phyloP scores from a whole-genome alignment of 2,329 filamentous ascomycete genomes.

The Sphaerulina vaccinii region DNA sequence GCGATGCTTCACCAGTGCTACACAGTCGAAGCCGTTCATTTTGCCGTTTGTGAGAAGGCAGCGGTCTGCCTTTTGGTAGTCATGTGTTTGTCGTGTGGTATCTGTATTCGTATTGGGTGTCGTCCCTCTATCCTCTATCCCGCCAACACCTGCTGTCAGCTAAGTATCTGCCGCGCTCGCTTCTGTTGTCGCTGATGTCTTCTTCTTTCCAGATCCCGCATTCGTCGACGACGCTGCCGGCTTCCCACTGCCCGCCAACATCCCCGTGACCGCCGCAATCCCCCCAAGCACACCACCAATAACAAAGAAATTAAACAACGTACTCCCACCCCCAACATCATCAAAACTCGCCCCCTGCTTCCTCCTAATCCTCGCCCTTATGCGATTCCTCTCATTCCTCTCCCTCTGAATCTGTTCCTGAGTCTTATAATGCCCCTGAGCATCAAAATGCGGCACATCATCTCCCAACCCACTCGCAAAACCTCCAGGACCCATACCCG shows the following conservation, averaged over 20 bases:
- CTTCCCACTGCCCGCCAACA: constrained; percentile 10
- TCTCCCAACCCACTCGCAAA: constrained; percentile 58
- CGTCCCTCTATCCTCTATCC: too few relatives aligned
- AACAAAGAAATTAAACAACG: constrained; percentile 36
- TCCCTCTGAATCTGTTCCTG: constrained; percentile 57
- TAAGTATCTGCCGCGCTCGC: too few relatives aligned
- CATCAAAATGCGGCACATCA: constrained; percentile 76
- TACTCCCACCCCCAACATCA: constrained; percentile 24
- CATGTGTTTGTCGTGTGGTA: too few relatives aligned
- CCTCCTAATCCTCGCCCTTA: constrained; percentile 21
- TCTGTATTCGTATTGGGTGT: too few relatives aligned
- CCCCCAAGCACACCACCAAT: constrained; percentile 34
- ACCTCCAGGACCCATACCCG: constrained; percentile 45
- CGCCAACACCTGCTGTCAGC: too few relatives aligned
- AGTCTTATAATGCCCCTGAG: constrained; percentile 67
- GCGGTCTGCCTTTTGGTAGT: too few relatives aligned
- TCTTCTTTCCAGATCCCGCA: background rate
- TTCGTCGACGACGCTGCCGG: background rate
- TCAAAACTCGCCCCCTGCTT: constrained; percentile 23
- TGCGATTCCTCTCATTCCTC: constrained; percentile 17
- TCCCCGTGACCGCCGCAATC: constrained; percentile 27
- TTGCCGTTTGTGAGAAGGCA: too few relatives aligned
- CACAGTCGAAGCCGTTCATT: too few relatives aligned
- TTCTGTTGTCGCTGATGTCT: too few relatives aligned
- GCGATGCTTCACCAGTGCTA: too few relatives aligned